Evolutionary conservation across 129 eudicot genomes (phyloP).

Genomic region (Artemisia argyi): DNA sequence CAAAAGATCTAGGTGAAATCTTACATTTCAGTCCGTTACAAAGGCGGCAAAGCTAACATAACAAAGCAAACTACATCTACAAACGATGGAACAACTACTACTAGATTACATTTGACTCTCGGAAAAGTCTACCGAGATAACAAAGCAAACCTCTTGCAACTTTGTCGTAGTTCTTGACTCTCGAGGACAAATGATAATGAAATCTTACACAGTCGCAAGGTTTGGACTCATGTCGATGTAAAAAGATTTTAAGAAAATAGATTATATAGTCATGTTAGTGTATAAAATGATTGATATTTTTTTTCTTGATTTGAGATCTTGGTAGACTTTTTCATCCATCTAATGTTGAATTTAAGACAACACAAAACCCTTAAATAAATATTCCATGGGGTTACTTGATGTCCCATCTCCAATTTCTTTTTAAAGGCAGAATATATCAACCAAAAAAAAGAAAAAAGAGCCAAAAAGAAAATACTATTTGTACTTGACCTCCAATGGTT

Average conservation of each 20-base stretch:
- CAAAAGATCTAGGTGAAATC: too few species aligned
- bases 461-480: constrained; percentile 36
- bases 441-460: constrained; percentile 29
- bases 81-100: too few species aligned
- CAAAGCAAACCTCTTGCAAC: neutral
- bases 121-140: too few species aligned
- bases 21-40: too few species aligned
- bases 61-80: too few species aligned
- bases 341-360: constrained; percentile 26
- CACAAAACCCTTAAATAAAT: constrained; percentile 20
- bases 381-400: constrained; percentile 31
- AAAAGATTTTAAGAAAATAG: too few species aligned
- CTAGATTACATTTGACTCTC: too few species aligned
- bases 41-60: too few species aligned
- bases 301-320: constrained; percentile 22
- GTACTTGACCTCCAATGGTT: constrained; percentile 20
- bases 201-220: neutral
- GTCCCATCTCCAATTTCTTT: constrained; percentile 30
- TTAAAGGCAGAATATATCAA: constrained; percentile 22
- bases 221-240: neutral
- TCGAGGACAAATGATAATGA: neutral
- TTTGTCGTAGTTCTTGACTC: neutral
- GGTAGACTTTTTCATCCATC: constrained; percentile 24
- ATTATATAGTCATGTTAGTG: neutral
- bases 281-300: neutral